Conservation (phyloP, 2,329 filamentous ascomycete species). For the Sporothrix inflata region DNA sequence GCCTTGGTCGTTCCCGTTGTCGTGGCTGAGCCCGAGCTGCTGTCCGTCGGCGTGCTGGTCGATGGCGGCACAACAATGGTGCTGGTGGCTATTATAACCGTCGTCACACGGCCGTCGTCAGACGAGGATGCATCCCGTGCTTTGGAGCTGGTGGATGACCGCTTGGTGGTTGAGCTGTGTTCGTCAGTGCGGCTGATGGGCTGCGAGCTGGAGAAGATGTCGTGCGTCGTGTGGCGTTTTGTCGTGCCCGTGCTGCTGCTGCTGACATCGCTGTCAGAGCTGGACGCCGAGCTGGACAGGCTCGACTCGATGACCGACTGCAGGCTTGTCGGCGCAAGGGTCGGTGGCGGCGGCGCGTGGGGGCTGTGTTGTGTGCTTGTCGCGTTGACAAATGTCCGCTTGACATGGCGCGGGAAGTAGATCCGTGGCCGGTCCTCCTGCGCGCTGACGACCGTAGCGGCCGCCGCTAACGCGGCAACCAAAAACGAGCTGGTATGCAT, state of each 20-base stretch:
- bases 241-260: slow-evolving; percentile 31
- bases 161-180: slow-evolving; percentile 4
- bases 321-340: slow-evolving; percentile 28
- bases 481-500: slow-evolving; percentile 57
- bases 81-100: slow-evolving; percentile 38
- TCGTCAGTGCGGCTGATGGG: slow-evolving; percentile 11
- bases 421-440: slow-evolving; percentile 53
- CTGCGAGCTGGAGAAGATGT: slow-evolving; percentile 27
- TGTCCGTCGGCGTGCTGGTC: background rate
- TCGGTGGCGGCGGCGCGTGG: slow-evolving; percentile 36
- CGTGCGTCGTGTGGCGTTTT: slow-evolving; percentile 32
- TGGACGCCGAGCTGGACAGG: background rate
- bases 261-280: background rate
- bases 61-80: slow-evolving; percentile 36
- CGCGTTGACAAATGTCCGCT: slow-evolving; percentile 52
- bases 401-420: slow-evolving; percentile 62
- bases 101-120: slow-evolving; percentile 34
- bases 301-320: slow-evolving; percentile 21
- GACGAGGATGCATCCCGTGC: slow-evolving; percentile 8
- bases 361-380: slow-evolving; percentile 44
- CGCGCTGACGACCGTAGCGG: slow-evolving; percentile 50
- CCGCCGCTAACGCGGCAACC: slow-evolving; percentile 54
- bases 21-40: background rate
- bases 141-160: slow-evolving; percentile 21
- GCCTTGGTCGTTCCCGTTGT: slow-evolving; percentile 27